Percentiles rank a stretch among this genome's conserved stretches.
Evolutionary conservation across 2,329 filamentous ascomycete genomes (phyloP).

Genomic region (Phyllosticta citriasiana): DNA sequence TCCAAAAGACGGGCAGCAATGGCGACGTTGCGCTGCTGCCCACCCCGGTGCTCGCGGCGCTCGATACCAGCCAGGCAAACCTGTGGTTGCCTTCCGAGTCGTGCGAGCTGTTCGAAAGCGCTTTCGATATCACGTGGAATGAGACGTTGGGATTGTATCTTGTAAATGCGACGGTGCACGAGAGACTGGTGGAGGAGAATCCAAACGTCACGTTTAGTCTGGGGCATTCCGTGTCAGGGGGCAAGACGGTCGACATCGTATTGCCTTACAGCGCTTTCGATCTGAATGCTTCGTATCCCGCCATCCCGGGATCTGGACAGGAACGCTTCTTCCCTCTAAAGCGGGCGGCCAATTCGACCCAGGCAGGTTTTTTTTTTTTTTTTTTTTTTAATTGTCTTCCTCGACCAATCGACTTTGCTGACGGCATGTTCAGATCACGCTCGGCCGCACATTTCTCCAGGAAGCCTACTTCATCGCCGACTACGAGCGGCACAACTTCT

Average conservation of each 20-base stretch:
- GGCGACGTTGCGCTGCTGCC: neutral
- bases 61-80: neutral
- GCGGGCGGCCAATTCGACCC: conserved; percentile 25
- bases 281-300: neutral
- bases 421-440: neutral
- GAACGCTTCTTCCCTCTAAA: conserved; percentile 28
- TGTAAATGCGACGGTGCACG: conserved; percentile 29
- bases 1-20: neutral
- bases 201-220: conserved; percentile 16
- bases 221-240: neutral
- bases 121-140: conserved; percentile 31
- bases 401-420: neutral
- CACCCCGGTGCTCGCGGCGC: neutral
- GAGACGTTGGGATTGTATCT: conserved; percentile 27
- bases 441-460: conserved; percentile 28
- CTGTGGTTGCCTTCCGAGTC: conserved; percentile 21
- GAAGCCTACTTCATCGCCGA: conserved; percentile 29
- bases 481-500: conserved; percentile 26
- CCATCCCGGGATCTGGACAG: neutral
- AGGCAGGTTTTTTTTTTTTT: conserved; percentile 10
- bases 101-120: conserved; percentile 30
- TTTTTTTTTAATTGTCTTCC: neutral
- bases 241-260: neutral
- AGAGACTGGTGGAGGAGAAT: conserved; percentile 21
- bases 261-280: conserved; percentile 5